Evolutionary conservation across 2,329 filamentous ascomycete genomes (phyloP).

Genomic region (Pseudogymnoascus sp.): DNA sequence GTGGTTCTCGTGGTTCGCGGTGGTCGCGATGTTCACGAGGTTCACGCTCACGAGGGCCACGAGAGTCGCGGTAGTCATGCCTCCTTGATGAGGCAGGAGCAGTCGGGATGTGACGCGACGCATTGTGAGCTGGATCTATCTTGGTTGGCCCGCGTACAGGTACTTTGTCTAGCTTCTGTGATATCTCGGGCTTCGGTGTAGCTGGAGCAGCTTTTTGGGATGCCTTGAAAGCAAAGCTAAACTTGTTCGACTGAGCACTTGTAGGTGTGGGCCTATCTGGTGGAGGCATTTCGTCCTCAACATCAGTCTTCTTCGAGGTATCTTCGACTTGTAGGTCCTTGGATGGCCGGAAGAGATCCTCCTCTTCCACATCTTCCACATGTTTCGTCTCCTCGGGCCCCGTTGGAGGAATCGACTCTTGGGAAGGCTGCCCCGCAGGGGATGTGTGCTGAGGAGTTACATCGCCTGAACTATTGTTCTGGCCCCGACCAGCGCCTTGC

Average conservation of each 20-base stretch:
- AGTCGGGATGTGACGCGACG: conserved; percentile 39
- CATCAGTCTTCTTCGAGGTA: conserved; percentile 38
- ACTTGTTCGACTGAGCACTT: conserved; percentile 51
- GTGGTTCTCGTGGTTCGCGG: conserved; percentile 1
- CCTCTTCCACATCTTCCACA: conserved; percentile 26
- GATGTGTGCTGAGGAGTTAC: conserved; percentile 27
- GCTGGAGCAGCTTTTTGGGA: conserved; percentile 50
- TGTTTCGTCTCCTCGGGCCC: conserved; percentile 26
- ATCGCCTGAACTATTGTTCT: conserved; percentile 32
- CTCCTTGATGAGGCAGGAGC: conserved; percentile 44
- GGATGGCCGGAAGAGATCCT: conserved; percentile 50
- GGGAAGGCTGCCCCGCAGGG: conserved; percentile 23
- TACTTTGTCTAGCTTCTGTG: conserved; percentile 56
- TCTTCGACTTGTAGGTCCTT: conserved; percentile 60
- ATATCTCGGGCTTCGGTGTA: conserved; percentile 54
- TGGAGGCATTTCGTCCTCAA: conserved; percentile 44
- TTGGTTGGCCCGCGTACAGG: conserved; percentile 17
- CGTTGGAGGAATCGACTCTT: conserved; percentile 17
- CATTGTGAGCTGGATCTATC: conserved; percentile 2
- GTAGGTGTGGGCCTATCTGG: conserved; percentile 42
- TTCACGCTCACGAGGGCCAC: background rate
- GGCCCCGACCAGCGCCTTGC: conserved; percentile 41
- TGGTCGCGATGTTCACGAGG: background rate
- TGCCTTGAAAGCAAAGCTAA: conserved; percentile 88
- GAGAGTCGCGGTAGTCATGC: conserved; percentile 15